phyloP scores from a whole-genome alignment of 1,139 yeast genomes.

The Candida sojae region DNA sequence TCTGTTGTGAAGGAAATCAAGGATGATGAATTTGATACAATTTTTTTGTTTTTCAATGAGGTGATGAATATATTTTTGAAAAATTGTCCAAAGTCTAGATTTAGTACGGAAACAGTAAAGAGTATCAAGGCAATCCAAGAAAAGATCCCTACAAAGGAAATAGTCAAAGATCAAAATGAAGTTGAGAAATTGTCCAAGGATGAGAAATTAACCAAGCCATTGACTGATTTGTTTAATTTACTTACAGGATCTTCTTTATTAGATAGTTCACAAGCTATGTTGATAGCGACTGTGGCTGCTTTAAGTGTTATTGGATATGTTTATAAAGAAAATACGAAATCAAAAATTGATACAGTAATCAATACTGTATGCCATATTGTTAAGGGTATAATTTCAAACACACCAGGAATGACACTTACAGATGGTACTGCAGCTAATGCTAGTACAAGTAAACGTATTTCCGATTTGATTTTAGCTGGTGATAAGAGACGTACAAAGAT shows the following conservation, averaged over 20 bases:
- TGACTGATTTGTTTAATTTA: slow-evolving; percentile 39
- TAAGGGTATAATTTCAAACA: slow-evolving; percentile 16
- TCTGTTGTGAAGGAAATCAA: neutral
- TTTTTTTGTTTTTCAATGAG: neutral
- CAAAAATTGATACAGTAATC: slow-evolving; percentile 18
- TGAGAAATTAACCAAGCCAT: slow-evolving; percentile 22
- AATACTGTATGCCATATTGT: slow-evolving; percentile 27
- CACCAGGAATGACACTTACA: slow-evolving; percentile 9
- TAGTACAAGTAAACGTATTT: slow-evolving; percentile 4
- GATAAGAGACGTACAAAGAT: slow-evolving; percentile 4
- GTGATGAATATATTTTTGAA: slow-evolving; percentile 29
- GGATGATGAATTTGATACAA: neutral
- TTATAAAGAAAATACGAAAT: slow-evolving; percentile 22
- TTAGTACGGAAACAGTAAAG: slow-evolving; percentile 17
- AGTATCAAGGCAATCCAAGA: slow-evolving; percentile 26
- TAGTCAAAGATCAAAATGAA: slow-evolving; percentile 27
- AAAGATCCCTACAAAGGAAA: slow-evolving; percentile 51
- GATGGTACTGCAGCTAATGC: neutral
- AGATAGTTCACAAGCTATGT: slow-evolving; percentile 38
- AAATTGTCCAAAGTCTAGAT: slow-evolving; percentile 21
- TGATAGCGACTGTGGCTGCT: slow-evolving; percentile 43
- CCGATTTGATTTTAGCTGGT: slow-evolving; percentile 6
- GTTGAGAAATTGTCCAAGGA: slow-evolving; percentile 16
- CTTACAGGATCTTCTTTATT: slow-evolving; percentile 34
- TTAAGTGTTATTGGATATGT: slow-evolving; percentile 39